Base-by-base conservation (phyloP, 2,329 filamentous ascomycete species). In the Chaetomium strumarium region DNA sequence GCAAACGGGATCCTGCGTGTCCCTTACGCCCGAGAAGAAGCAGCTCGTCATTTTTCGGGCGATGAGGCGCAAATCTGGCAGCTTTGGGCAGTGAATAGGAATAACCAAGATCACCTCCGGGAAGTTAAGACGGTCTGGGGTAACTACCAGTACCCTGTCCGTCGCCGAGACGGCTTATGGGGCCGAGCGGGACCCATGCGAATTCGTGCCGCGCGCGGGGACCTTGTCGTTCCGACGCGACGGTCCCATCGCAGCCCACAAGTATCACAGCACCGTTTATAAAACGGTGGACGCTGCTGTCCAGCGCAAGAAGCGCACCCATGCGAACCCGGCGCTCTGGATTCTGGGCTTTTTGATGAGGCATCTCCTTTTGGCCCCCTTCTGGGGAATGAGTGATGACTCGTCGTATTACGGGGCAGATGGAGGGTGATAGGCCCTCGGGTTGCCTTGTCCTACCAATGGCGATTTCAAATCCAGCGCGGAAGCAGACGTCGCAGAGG, bases 161-260 rank as follows among this genome's bases (percentile, higher is more conserved):
- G 3, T 17, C 33, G 51, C 50, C 43, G 54, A 49, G 52, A 20
- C 40, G 51, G 51, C 46, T 39, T 37, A 56, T 51, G 45, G 48
- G 54, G 39, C 52, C 54, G 48, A 41, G 46, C 49, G 48, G 52
- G 47, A 16, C 20, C 16, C 20, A 19, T 37, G 20, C 6, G 36
- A 10, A 36, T 46, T 46, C 46, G 45, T 37, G 30, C 50, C 49
- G 45, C 53, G 53, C 41, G 53, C 49, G 11, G 11, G 40, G 47
- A 29, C 52, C 38, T 46, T 55, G 43, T 41, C 44, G 13, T 46
- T 41, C 19, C 19, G 24, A 24, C 24, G 7, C 24, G 24, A 24
- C 24, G 24, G 24, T 24, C 24, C n/a, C 24, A 24, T 7, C 24
- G 24, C 24, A 7, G 24, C 24, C 11, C 3, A 36, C 5, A 20